Evolutionary conservation across 768 basidiomycete genomes (phyloP), one percentile per base, ranked within the genome.

Genomic region (Gyrodon lividus): DNA sequence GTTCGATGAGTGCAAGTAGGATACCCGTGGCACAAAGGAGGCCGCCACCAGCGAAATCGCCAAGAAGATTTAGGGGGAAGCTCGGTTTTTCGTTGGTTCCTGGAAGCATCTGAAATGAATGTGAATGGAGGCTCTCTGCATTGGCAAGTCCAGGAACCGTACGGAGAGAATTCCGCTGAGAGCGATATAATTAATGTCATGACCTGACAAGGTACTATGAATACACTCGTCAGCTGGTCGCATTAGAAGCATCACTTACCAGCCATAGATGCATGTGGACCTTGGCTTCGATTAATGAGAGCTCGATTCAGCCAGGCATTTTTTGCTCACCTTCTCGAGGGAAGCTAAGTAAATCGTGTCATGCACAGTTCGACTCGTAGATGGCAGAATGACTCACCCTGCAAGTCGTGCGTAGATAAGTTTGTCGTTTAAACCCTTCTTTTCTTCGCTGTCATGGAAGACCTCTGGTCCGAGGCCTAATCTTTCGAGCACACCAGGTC

Each of bases 111-210:
- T 89, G 40, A 6, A 12, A 12, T 38, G 17, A 34, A 20, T 33
- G 33, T 54, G 5, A 54, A 22, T 43, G 26, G 20, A 30, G 19
- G 30, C 9, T 22, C 5, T 19, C 17, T 13, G 35, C 5, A 12
- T 37, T 7, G 31, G 26, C 4, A 20, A 26, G 34, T 33, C 41
- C 13, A 8, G 26, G 14, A 2, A 30, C 46, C 74, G 26, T 57
- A 88, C 87, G 8, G 87, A 80, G 8, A 92, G 69, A 3, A 86
- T 75, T 0, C 90, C 90, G 52, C 86, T 89, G 30, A 89, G 73
- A 14, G 90, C 89, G 12, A 91, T 76, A 63, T 91, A 92, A 65
- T 92, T 92, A 50, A 92, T 79, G 62, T 93, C 90, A 62, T 93
- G 90, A 16, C 90, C 90, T 83, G 39, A 17, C 10, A 37, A 17